Conservation (phyloP, 768 basidiomycete species). For the Psilocybe sp. region DNA sequence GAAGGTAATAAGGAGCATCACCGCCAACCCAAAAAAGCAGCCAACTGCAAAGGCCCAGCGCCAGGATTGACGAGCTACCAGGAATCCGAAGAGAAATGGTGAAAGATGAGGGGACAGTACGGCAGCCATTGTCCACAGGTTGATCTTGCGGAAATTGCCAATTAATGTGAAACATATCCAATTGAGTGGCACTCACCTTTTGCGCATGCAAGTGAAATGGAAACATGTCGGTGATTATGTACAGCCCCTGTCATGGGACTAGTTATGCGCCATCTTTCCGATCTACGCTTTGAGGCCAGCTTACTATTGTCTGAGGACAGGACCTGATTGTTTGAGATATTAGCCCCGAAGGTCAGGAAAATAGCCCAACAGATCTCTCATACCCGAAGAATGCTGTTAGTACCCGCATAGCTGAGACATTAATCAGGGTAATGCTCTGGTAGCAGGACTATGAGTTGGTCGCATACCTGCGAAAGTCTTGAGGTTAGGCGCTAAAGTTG, state of each 20-base stretch:
- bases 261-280: not conserved
- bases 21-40: constrained; percentile 51
- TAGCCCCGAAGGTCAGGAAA: constrained; percentile 33
- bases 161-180: not conserved
- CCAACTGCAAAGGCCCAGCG: constrained; percentile 71
- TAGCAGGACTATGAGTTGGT: not conserved
- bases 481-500: constrained; percentile 30
- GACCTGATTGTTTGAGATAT: constrained; percentile 60
- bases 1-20: constrained; percentile 55
- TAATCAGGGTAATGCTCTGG: not conserved
- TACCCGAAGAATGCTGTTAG: constrained; percentile 56
- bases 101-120: constrained; percentile 62
- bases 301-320: constrained; percentile 15
- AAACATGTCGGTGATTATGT: constrained; percentile 59
- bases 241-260: constrained; percentile 41
- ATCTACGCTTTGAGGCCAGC: too few species aligned
- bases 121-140: constrained; percentile 73
- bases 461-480: constrained; percentile 42
- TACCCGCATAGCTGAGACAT: constrained; percentile 50
- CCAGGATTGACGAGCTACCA: constrained; percentile 57
- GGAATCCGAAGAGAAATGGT: constrained; percentile 66
- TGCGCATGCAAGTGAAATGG: constrained; percentile 69
- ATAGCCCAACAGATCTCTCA: constrained; percentile 9
- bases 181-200: constrained; percentile 36
- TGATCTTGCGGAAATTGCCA: constrained; percentile 36